These are phyloP conservation scores for Magnusiomyces ingens DNA, from an alignment of 1,139 yeast species.

Conservation along the genomic window DNA sequence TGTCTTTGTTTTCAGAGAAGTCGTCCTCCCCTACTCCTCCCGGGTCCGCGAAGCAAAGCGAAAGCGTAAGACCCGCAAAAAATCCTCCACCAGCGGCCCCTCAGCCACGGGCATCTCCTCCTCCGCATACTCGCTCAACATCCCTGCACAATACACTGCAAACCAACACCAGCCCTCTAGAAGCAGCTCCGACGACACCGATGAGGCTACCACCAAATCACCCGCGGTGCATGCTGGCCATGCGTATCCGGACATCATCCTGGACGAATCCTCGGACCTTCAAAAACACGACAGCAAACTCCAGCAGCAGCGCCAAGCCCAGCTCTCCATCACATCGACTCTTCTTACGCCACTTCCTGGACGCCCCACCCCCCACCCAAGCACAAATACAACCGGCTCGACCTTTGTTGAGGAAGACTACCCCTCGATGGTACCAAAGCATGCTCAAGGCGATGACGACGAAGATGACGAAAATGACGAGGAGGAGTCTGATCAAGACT, in stretches of 20 bases:
- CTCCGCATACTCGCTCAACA: neutral
- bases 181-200: neutral
- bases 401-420: neutral
- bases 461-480: neutral
- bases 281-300: neutral
- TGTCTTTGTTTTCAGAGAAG: slow-evolving; percentile 69
- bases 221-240: neutral
- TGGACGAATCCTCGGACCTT: neutral
- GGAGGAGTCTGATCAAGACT: neutral
- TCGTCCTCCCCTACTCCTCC: slow-evolving; percentile 9
- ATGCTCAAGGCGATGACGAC: neutral
- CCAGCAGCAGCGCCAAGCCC: neutral
- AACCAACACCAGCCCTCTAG: too few species aligned
- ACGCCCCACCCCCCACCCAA: neutral
- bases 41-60: neutral
- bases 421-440: neutral
- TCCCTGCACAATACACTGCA: neutral
- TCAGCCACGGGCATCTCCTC: too few species aligned
- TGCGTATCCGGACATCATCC: neutral
- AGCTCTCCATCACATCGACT: neutral
- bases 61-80: neutral
- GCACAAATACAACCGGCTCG: slow-evolving; percentile 1
- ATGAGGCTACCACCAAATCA: neutral
- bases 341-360: neutral
- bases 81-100: neutral